Evolutionary conservation across 2,329 filamentous ascomycete species (phyloP).

Genomic region (Dendrostoma leiphaemia): DNA sequence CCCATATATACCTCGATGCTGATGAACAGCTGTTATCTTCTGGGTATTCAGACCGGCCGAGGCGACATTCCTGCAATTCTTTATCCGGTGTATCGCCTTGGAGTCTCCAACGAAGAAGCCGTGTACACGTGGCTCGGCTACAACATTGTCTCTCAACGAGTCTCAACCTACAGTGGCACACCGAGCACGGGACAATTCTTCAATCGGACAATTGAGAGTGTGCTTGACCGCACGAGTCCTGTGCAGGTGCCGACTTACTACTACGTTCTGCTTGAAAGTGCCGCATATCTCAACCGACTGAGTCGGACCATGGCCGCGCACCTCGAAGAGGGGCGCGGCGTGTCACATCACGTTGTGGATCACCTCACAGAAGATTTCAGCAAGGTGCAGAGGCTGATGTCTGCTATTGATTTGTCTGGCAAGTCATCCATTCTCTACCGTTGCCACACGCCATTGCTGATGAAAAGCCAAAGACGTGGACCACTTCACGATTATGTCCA

Average conservation of each 20-base stretch:
- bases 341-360: constrained; percentile 45
- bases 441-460: neutral
- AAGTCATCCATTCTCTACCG: constrained; percentile 4
- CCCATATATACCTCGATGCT: constrained; percentile 45
- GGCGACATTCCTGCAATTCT: constrained; percentile 50
- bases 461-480: constrained; percentile 40
- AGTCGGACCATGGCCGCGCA: constrained; percentile 46
- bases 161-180: constrained; percentile 41
- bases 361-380: constrained; percentile 53
- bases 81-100: constrained; percentile 40
- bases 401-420: constrained; percentile 44
- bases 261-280: constrained; percentile 44
- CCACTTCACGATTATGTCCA: constrained; percentile 46
- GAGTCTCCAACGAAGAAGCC: constrained; percentile 50
- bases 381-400: constrained; percentile 43
- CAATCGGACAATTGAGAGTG: constrained; percentile 47
- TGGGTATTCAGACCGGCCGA: constrained; percentile 52
- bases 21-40: constrained; percentile 45
- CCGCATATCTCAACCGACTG: constrained; percentile 49
- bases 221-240: constrained; percentile 38
- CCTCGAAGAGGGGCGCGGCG: constrained; percentile 43
- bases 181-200: constrained; percentile 44
- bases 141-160: constrained; percentile 48
- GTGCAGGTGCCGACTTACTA: constrained; percentile 44
- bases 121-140: constrained; percentile 52